These are phyloP conservation scores for Chenopodium suecicum DNA, from an alignment of 148 eudicot genomes.

Conservation along the genomic window DNA sequence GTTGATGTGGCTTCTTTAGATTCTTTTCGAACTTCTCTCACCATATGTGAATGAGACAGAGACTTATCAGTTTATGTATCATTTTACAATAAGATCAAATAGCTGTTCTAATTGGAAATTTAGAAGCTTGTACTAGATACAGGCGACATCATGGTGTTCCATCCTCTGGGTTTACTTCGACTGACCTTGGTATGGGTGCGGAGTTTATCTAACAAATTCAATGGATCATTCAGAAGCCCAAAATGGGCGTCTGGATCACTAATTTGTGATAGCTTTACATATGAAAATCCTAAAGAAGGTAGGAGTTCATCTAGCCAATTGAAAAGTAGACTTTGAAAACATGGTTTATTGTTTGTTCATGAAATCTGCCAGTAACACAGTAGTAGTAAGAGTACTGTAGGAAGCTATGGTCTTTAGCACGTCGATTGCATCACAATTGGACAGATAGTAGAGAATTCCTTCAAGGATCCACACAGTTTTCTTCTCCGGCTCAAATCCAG, in stretches of 20 bases:
- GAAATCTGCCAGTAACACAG: conserved; percentile 85
- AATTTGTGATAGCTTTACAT: conserved; percentile 81
- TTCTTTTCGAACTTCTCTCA: neutral
- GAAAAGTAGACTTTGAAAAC: conserved; percentile 56
- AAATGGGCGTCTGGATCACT: conserved; percentile 94
- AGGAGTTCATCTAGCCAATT: conserved; percentile 85
- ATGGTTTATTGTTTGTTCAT: conserved; percentile 84
- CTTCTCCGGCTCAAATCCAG: conserved; percentile 69
- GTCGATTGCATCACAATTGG: conserved; percentile 59
- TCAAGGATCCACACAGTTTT: conserved; percentile 86
- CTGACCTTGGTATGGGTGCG: conserved; percentile 80
- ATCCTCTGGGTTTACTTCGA: conserved; percentile 78
- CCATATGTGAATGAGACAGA: conserved; percentile 1
- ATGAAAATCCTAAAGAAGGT: conserved; percentile 80
- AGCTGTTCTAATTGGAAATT: conserved; percentile 52
- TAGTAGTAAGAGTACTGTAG: conserved; percentile 50
- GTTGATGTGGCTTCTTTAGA: neutral
- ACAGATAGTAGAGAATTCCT: conserved; percentile 78
- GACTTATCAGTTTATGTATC: neutral
- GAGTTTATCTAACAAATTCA: conserved; percentile 76
- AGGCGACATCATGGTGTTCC: conserved; percentile 86
- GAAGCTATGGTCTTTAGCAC: conserved; percentile 72
- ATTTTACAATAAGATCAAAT: conserved; percentile 6
- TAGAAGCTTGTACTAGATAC: conserved; percentile 89
- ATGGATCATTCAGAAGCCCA: conserved; percentile 74